Evolutionary conservation across 2,329 filamentous ascomycete genomes (phyloP).

Genomic region (Arthrinium puccinioides): DNA sequence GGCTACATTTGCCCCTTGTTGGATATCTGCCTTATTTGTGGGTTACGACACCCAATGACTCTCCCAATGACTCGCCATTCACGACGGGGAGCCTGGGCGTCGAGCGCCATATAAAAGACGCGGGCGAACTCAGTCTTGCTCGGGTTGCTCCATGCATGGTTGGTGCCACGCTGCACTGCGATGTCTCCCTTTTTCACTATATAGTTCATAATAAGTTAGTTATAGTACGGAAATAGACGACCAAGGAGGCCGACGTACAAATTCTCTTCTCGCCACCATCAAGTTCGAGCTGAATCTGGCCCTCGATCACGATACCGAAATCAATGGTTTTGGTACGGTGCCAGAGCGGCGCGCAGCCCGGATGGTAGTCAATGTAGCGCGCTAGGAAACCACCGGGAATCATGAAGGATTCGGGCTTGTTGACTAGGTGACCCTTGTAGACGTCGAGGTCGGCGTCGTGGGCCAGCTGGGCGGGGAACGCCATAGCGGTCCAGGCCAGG

Average conservation of each 20-base stretch:
- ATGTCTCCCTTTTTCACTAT: too few relatives aligned
- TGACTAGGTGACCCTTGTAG: conserved; percentile 3
- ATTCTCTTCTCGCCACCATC: conserved; percentile 7
- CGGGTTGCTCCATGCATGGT: conserved; percentile 7
- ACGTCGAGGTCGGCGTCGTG: conserved; percentile 5
- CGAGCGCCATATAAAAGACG: conserved; percentile 4
- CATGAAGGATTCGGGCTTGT: conserved; percentile 4
- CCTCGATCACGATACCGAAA: conserved; percentile 8
- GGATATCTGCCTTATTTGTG: too few relatives aligned
- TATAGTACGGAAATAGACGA: too few relatives aligned
- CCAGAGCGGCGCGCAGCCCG: conserved; percentile 4
- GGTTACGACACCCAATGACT: not conserved
- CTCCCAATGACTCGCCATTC: not conserved
- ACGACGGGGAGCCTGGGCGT: not conserved
- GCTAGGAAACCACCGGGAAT: conserved; percentile 3
- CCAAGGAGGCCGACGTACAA: too few relatives aligned
- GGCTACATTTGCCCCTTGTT: too few relatives aligned
- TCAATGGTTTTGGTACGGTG: conserved; percentile 6
- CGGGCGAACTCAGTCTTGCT: conserved; percentile 5
- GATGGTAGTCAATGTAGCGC: conserved; percentile 6
- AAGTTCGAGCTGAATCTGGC: conserved; percentile 5
- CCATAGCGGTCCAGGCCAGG: conserved; percentile 2
- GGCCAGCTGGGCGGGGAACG: conserved; percentile 3
- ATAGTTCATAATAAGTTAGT: too few relatives aligned
- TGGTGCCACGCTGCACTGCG: conserved; percentile 7